These are phyloP conservation scores for Mitragyna speciosa DNA, from an alignment of 257 asterid genomes.

Conservation along the genomic window DNA sequence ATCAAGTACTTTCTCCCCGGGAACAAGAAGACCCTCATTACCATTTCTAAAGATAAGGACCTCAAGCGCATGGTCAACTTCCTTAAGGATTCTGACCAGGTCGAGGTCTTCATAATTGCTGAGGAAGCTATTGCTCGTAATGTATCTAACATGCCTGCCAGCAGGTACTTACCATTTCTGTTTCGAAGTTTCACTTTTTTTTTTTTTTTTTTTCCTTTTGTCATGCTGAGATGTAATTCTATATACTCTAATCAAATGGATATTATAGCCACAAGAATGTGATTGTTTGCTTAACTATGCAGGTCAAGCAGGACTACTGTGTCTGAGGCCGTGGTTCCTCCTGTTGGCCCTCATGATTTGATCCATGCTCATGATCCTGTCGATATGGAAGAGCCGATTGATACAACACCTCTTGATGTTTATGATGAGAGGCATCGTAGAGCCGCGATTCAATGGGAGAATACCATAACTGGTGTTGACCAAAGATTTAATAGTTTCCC, in stretches of 20 bases:
- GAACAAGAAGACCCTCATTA: slow-evolving; percentile 84
- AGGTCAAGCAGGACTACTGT: slow-evolving; percentile 86
- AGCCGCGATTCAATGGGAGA: slow-evolving; percentile 95
- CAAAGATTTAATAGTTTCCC: slow-evolving; percentile 91
- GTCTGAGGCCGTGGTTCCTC: slow-evolving; percentile 63
- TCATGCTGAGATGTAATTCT: background rate
- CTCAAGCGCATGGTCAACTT: slow-evolving; percentile 92
- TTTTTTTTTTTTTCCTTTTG: background rate
- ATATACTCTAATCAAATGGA: background rate
- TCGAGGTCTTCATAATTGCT: slow-evolving; percentile 73
- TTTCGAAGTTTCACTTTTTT: background rate
- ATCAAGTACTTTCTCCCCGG: slow-evolving; percentile 94
- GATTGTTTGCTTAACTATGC: slow-evolving; percentile 19
- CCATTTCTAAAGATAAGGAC: slow-evolving; percentile 91
- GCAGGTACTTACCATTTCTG: slow-evolving; percentile 52
- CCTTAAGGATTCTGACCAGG: slow-evolving; percentile 89
- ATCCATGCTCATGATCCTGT: slow-evolving; percentile 57
- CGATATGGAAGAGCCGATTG: slow-evolving; percentile 60
- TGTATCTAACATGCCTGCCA: slow-evolving; percentile 65
- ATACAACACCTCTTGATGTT: slow-evolving; percentile 38
- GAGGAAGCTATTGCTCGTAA: slow-evolving; percentile 67
- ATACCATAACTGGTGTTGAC: slow-evolving; percentile 94
- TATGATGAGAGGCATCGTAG: slow-evolving; percentile 70
- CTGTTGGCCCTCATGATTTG: slow-evolving; percentile 55
- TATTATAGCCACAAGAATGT: background rate